Evolutionary conservation across 1,139 yeast genomes (phyloP).

Genomic region (Lipomyces yarrowii): DNA sequence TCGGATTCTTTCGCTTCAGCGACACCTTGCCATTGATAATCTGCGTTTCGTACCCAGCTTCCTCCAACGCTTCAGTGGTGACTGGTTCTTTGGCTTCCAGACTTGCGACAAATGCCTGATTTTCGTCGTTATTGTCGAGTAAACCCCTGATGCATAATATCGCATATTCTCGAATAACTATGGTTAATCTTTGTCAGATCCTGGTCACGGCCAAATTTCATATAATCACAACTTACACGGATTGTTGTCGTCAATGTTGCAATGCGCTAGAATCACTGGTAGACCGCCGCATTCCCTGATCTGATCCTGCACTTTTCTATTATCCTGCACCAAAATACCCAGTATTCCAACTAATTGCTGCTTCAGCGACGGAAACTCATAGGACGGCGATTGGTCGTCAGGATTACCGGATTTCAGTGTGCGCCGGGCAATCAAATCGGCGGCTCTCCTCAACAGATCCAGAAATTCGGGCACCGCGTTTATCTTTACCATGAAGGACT

Average conservation of each 20-base stretch:
- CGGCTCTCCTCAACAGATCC: conserved; percentile 22
- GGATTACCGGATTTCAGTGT: conserved; percentile 16
- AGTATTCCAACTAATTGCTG: conserved; percentile 38
- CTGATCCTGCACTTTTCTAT: conserved; percentile 63
- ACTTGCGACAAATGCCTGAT: conserved; percentile 73
- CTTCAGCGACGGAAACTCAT: conserved; percentile 41
- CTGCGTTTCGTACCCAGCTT: conserved; percentile 63
- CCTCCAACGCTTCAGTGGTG: conserved; percentile 52
- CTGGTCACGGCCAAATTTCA: background rate
- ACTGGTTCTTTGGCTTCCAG: conserved; percentile 60
- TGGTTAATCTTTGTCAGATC: background rate
- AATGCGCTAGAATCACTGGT: conserved; percentile 71
- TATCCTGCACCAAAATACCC: conserved; percentile 50
- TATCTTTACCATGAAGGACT: conserved; percentile 5
- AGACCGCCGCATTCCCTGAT: conserved; percentile 69
- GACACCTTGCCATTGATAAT: conserved; percentile 58
- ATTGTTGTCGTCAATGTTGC: conserved; percentile 83
- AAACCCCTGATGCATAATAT: conserved; percentile 75
- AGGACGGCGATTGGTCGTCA: background rate
- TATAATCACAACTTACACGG: conserved; percentile 52
- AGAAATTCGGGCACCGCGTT: conserved; percentile 9
- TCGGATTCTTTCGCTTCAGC: conserved; percentile 38
- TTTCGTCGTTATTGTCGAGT: conserved; percentile 61
- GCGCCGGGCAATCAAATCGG: conserved; percentile 16
- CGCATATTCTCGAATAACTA: conserved; percentile 72